Conservation (phyloP, 176 grass and related monocot species). For the Avena insularis region DNA sequence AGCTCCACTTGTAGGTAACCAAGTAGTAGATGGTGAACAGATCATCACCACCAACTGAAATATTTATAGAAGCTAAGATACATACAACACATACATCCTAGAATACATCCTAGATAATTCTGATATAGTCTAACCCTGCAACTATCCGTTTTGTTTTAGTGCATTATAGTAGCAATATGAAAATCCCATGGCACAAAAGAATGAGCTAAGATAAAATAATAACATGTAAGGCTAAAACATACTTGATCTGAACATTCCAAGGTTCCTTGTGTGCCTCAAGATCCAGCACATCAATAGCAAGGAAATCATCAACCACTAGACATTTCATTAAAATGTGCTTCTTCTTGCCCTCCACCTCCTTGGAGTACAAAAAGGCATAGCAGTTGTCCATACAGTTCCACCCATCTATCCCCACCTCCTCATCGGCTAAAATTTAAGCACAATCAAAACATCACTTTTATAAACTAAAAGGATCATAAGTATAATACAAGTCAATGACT, state of each 20-base stretch:
- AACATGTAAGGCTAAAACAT: slow-evolving; percentile 30
- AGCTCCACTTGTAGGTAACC: background rate
- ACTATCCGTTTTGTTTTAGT: background rate
- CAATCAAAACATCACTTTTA: background rate
- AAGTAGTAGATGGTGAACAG: slow-evolving; percentile 3
- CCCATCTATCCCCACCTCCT: slow-evolving; percentile 79
- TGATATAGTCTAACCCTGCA: background rate
- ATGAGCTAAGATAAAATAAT: background rate
- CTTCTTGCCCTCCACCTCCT: slow-evolving; percentile 71
- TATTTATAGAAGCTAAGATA: background rate
- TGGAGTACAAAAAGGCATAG: slow-evolving; percentile 76
- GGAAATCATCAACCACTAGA: slow-evolving; percentile 65
- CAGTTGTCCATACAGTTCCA: slow-evolving; percentile 76
- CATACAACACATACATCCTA: background rate
- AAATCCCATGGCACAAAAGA: background rate
- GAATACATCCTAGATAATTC: background rate
- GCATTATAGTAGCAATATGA: background rate
- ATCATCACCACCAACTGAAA: background rate
- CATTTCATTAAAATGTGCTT: slow-evolving; percentile 68
- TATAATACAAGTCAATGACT: background rate
- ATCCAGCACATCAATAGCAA: slow-evolving; percentile 75
- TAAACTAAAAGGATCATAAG: slow-evolving; percentile 20
- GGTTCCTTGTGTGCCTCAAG: slow-evolving; percentile 57
- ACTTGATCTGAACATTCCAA: slow-evolving; percentile 73
- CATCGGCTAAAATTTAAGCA: slow-evolving; percentile 41